Evolutionary conservation across 108 stramenopile species (phyloP), one percentile per base, ranked within the genome.

Genomic region (Seminavis robusta): DNA sequence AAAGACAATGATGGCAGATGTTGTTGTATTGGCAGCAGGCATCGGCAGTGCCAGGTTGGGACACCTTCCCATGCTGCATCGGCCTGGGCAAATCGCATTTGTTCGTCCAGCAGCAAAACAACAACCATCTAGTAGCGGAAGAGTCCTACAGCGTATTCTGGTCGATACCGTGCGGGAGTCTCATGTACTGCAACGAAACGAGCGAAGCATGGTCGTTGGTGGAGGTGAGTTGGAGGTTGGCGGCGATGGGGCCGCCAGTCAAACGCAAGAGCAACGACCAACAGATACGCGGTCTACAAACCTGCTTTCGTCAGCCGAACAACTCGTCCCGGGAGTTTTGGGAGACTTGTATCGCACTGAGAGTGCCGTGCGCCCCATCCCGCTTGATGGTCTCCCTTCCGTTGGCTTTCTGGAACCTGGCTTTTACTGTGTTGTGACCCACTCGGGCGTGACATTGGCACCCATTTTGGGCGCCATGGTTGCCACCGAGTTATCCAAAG

Each of bases 401-500:
- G 53, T 82, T 38, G 84, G 84, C 4, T 71, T 47, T 23, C 31
- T 71, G 8, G 66, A 71, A 26, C n/a, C 38, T 3, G 73, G 76
- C 33, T 53, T 77, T 9, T 86, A 77, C 57, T 43, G 51, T 8
- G 65, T 58, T 9, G 84, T 82, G 4, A 70, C 78, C 0, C 84
- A 86, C 61, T 82, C 80, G 11, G 84, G 77, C 0, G 65, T 86
- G 9, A 86, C 84, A 25, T 58, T 86, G 20, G 78, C 61, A 30
- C 80, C 78, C 0, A 49, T 86, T 32, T 41, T 86, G 19, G 71
- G 74, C 25, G 63, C 65, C n/a, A 27, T 82, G 32, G 74, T 69
- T 16, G 78, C 80, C 0, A 50, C 41, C 26, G 85, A 86, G 51
- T 48, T 84, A 23, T 28, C 27, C 4, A 48, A 66, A 5, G n/a